Conservation (phyloP, 805 yeast species). For the Cyberlindnera galapagoensis region DNA sequence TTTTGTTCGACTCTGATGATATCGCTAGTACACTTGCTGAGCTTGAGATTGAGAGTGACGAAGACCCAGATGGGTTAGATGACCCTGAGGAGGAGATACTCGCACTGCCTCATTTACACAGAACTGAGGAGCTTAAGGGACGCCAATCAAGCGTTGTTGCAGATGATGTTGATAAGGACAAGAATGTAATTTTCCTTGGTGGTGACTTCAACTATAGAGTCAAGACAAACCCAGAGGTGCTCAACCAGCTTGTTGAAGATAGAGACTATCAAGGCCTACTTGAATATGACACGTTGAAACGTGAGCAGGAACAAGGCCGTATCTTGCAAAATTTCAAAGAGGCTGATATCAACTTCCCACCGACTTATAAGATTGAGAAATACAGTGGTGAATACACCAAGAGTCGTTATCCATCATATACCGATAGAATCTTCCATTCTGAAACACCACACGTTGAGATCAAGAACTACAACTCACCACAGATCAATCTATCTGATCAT, state of each 20-base stretch:
- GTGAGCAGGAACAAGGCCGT: conserved; percentile 27
- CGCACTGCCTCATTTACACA: too few relatives aligned
- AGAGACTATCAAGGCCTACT: conserved; percentile 30
- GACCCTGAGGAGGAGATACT: not conserved
- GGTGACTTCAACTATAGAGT: conserved; percentile 55
- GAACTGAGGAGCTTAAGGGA: conserved; percentile 6
- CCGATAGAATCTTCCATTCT: conserved; percentile 47
- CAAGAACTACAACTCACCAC: conserved; percentile 20
- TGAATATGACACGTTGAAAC: conserved; percentile 37
- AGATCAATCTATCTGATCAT: conserved; percentile 42
- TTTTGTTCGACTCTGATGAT: conserved; percentile 25
- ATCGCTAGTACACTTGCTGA: conserved; percentile 10
- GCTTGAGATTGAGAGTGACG: conserved; percentile 11
- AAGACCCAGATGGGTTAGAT: too few relatives aligned
- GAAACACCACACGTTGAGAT: conserved; percentile 25
- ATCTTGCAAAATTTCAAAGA: conserved; percentile 43
- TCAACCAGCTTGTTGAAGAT: conserved; percentile 24
- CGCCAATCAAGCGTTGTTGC: not conserved
- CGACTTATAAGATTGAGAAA: conserved; percentile 43
- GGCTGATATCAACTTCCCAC: conserved; percentile 40
- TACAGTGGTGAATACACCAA: conserved; percentile 17
- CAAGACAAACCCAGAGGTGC: conserved; percentile 24
- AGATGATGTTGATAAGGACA: conserved; percentile 4
- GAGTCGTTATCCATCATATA: conserved; percentile 49
- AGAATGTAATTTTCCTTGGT: conserved; percentile 29